A percentile compares a stretch with the other conserved stretches of the same genome.
These are phyloP conservation scores for Pythium aquatile DNA, from an alignment of 352 stramenopile genomes.

Conservation along the genomic window DNA sequence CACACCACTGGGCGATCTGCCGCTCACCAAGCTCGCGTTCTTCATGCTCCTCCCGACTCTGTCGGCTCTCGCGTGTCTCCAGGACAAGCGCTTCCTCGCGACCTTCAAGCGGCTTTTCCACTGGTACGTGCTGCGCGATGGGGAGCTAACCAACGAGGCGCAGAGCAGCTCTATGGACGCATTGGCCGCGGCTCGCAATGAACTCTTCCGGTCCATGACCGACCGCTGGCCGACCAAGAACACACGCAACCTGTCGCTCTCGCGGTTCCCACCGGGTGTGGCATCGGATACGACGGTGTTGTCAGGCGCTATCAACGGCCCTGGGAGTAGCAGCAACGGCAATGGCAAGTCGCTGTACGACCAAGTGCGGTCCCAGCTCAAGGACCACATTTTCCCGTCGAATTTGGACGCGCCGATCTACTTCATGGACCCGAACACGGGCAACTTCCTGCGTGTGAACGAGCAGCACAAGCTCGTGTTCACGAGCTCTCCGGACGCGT, in stretches of 20 bases:
- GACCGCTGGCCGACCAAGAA: constrained; percentile 39
- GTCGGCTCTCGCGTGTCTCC: constrained; percentile 38
- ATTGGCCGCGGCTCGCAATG: constrained; percentile 31
- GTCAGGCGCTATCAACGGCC: background rate
- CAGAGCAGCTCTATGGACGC: constrained; percentile 21
- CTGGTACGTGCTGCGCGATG: constrained; percentile 21
- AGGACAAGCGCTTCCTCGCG: constrained; percentile 38
- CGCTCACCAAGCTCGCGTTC: constrained; percentile 42
- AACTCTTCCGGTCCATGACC: constrained; percentile 46
- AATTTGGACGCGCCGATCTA: constrained; percentile 55
- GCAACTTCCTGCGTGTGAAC: constrained; percentile 55
- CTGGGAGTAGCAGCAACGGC: constrained; percentile 24
- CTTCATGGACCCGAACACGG: constrained; percentile 57
- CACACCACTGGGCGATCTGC: constrained; percentile 17
- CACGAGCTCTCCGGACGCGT: constrained; percentile 51
- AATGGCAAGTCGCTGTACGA: constrained; percentile 64
- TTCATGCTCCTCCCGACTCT: constrained; percentile 53
- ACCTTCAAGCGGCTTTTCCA: constrained; percentile 33
- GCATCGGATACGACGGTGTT: constrained; percentile 4
- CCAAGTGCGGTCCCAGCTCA: constrained; percentile 52
- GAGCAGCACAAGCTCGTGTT: constrained; percentile 70
- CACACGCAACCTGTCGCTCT: constrained; percentile 20
- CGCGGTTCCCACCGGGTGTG: background rate
- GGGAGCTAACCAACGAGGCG: constrained; percentile 15
- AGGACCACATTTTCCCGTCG: constrained; percentile 52